These are phyloP conservation scores for Cerrena zonata DNA, from an alignment of 1,284 basidiomycete species.

Conservation along the genomic window DNA sequence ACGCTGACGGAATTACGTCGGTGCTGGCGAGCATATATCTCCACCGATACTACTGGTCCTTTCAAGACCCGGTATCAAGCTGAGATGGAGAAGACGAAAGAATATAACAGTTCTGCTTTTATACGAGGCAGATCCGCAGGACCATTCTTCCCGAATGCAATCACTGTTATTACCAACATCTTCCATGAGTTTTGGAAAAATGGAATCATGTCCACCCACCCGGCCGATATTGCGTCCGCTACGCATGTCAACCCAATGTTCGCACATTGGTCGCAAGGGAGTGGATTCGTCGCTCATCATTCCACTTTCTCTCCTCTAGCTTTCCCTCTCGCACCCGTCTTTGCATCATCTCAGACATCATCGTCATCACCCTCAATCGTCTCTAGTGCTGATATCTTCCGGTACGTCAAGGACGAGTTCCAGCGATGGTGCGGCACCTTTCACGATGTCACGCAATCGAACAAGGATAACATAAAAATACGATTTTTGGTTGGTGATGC, in stretches of 20 bases:
- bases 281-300: slow-evolving; percentile 42
- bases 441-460: slow-evolving; percentile 8
- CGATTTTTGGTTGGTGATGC: slow-evolving; percentile 36
- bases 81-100: slow-evolving; percentile 1
- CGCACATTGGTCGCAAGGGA: slow-evolving; percentile 36
- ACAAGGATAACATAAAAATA: slow-evolving; percentile 18
- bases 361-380: slow-evolving; percentile 19
- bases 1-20: slow-evolving; percentile 40
- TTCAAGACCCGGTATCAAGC: slow-evolving; percentile 2
- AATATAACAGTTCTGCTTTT: background rate
- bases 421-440: slow-evolving; percentile 33
- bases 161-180: slow-evolving; percentile 9
- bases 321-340: slow-evolving; percentile 40
- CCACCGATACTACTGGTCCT: slow-evolving; percentile 9
- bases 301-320: slow-evolving; percentile 38
- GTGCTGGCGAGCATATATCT: slow-evolving; percentile 38
- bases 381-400: slow-evolving; percentile 25
- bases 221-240: slow-evolving; percentile 21
- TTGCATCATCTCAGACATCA: slow-evolving; percentile 18
- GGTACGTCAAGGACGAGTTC: slow-evolving; percentile 20
- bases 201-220: slow-evolving; percentile 34
- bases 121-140: slow-evolving; percentile 33
- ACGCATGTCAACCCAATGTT: slow-evolving; percentile 44
- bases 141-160: slow-evolving; percentile 28
- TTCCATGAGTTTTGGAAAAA: slow-evolving; percentile 35